Percentiles rank a stretch among this genome's conserved stretches.
Conservation (phyloP, 257 asterid genomes). For the Scutellaria minor region DNA sequence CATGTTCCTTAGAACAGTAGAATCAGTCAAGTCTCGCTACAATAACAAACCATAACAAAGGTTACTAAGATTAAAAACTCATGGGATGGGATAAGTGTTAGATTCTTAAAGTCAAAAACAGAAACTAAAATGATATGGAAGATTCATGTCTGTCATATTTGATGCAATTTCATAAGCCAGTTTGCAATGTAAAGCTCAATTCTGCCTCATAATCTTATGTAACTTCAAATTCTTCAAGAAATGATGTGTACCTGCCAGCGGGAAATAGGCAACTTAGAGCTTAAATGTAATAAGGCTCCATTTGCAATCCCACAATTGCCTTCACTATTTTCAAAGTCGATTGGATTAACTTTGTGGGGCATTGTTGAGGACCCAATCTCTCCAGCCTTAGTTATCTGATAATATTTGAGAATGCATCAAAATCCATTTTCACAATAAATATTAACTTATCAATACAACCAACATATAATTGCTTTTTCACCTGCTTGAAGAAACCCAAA, state of each 20-base stretch:
- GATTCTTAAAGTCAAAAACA: slow-evolving; percentile 24
- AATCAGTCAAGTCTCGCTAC: slow-evolving; percentile 91
- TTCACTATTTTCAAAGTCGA: slow-evolving; percentile 89
- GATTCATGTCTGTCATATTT: no score
- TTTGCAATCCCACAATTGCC: slow-evolving; percentile 88
- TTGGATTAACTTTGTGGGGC: slow-evolving; percentile 97
- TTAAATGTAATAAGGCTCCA: slow-evolving; percentile 64
- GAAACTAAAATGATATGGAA: neutral
- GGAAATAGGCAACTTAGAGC: slow-evolving; percentile 78
- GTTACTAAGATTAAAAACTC: neutral
- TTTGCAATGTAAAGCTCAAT: neutral
- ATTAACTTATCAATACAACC: slow-evolving; percentile 3
- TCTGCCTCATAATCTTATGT: neutral
- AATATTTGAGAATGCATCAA: slow-evolving; percentile 20
- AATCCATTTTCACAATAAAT: neutral
- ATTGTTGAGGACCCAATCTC: slow-evolving; percentile 93
- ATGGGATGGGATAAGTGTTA: neutral
- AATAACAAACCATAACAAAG: slow-evolving; percentile 33
- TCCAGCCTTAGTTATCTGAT: slow-evolving; percentile 85
- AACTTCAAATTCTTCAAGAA: slow-evolving; percentile 10
- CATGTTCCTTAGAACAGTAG: slow-evolving; percentile 87
- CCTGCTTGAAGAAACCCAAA: slow-evolving; percentile 85
- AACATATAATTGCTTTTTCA: slow-evolving; percentile 33
- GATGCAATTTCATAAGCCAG: neutral
- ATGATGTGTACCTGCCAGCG: slow-evolving; percentile 77